Evolutionary conservation across 2,329 filamentous ascomycete genomes (phyloP).

Genomic region (Fusarium redolens): DNA sequence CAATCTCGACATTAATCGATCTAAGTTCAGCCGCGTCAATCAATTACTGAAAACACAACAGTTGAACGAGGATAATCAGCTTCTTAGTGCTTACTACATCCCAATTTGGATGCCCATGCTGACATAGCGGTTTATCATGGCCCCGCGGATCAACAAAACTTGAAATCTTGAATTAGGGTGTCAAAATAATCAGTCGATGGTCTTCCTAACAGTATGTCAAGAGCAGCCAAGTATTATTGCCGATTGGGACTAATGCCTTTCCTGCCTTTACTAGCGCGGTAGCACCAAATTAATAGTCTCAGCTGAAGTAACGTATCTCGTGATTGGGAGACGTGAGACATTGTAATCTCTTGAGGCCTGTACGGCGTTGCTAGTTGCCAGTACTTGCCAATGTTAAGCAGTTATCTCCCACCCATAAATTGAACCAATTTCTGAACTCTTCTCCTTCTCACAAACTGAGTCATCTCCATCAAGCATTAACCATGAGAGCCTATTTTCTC

Average conservation of each 20-base stretch:
- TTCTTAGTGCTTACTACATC: not conserved
- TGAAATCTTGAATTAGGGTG: not conserved
- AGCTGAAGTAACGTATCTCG: not conserved
- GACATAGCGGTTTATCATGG: not conserved
- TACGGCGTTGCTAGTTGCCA: not conserved
- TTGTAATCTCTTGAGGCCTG: not conserved
- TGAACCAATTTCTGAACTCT: accelerated
- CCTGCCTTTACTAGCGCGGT: not conserved
- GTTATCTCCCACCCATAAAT: not conserved
- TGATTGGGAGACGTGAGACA: not conserved
- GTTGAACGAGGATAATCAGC: not conserved
- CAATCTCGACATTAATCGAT: not conserved
- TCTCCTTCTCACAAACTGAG: not conserved
- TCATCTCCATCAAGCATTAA: not conserved
- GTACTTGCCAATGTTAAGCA: not conserved
- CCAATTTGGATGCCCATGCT: not conserved
- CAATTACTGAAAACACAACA: not conserved
- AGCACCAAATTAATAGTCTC: not conserved
- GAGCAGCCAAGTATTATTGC: not conserved
- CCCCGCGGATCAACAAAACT: not conserved
- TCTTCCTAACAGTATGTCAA: not conserved
- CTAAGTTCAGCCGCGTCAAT: not conserved
- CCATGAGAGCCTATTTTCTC: not conserved
- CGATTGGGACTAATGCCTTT: not conserved
- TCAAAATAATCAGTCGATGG: not conserved